Conservation (phyloP, 2,329 filamentous ascomycete genomes). For the Fusarium lyarnte region DNA sequence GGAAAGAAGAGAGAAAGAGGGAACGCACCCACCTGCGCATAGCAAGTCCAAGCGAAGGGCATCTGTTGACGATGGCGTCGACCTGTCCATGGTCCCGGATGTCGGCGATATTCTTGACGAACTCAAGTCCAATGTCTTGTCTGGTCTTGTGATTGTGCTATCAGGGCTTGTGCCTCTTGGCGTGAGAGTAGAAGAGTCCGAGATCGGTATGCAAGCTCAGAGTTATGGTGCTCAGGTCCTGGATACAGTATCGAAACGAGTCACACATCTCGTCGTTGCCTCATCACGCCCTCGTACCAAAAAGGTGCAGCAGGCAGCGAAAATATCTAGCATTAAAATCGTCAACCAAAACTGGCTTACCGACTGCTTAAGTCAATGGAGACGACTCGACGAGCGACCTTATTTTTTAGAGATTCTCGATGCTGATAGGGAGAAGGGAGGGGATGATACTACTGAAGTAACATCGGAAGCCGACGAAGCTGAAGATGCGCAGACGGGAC, state of each 20-base stretch:
- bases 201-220: constrained; percentile 87
- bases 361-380: constrained; percentile 86
- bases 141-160: constrained; percentile 81
- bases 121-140: constrained; percentile 81
- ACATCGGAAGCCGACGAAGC: constrained; percentile 44
- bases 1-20: constrained; percentile 48
- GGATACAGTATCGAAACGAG: constrained; percentile 65
- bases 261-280: constrained; percentile 80
- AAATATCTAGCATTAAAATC: constrained; percentile 84
- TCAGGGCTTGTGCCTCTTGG: constrained; percentile 90
- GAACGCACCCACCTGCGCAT: constrained; percentile 49
- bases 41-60: constrained; percentile 45
- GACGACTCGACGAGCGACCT: constrained; percentile 77
- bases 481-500: constrained; percentile 45
- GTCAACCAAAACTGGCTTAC: constrained; percentile 92
- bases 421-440: constrained; percentile 63
- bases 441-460: constrained; percentile 46
- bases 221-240: constrained; percentile 80
- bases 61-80: constrained; percentile 54
- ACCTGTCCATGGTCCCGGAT: constrained; percentile 74
- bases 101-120: constrained; percentile 84
- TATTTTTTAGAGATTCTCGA: constrained; percentile 82
- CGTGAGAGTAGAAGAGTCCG: constrained; percentile 79
- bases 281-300: constrained; percentile 80
- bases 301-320: constrained; percentile 88